Conservation (phyloP, 2,329 filamentous ascomycete genomes). For the Fusarium haematococcum region DNA sequence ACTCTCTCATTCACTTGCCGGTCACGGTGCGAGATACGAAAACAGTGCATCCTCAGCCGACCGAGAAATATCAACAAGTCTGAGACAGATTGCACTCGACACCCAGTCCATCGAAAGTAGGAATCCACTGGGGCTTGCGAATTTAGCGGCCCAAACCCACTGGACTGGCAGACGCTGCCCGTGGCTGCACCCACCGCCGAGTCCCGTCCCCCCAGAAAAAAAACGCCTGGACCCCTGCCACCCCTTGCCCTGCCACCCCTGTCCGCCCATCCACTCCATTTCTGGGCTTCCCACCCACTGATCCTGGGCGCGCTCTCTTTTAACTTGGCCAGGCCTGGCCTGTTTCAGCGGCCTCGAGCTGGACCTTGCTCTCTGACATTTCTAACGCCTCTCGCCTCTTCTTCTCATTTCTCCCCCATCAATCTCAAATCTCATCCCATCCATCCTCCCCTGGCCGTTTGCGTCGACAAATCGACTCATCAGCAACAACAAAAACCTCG, state of each 20-base stretch:
- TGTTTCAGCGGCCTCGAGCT: constrained; percentile 32
- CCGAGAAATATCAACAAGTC: constrained; percentile 7
- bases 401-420: constrained; percentile 34
- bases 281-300: constrained; percentile 1
- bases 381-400: constrained; percentile 31
- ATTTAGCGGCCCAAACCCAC: constrained; percentile 17
- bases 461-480: constrained; percentile 23
- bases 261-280: constrained; percentile 3
- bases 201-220: constrained; percentile 15
- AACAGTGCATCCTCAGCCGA: constrained; percentile 13
- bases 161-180: not conserved
- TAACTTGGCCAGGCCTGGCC: constrained; percentile 26
- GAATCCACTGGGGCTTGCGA: constrained; percentile 2
- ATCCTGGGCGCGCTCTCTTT: constrained; percentile 8
- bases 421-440: constrained; percentile 26
- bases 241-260: constrained; percentile 28
- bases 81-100: constrained; percentile 30
- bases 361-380: constrained; percentile 27
- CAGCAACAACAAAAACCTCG: constrained; percentile 12
- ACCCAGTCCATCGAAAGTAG: constrained; percentile 3
- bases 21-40: not conserved
- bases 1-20: not conserved
- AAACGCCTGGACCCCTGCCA: constrained; percentile 31
- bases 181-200: not conserved
- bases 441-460: constrained; percentile 17